Evolutionary conservation across 306 rosid species (phyloP).

Genomic region (Glycine soja): DNA sequence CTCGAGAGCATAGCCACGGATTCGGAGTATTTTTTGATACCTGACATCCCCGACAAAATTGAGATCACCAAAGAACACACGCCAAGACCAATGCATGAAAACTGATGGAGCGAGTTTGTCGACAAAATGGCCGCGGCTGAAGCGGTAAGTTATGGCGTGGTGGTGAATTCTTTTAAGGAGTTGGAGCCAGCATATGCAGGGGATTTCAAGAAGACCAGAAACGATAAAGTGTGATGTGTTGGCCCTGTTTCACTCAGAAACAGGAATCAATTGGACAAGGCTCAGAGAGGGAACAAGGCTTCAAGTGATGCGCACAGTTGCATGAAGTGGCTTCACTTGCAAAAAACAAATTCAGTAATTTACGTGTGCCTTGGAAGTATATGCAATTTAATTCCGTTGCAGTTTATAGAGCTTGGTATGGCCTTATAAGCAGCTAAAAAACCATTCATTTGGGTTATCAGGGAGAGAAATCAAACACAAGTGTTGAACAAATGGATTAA

Average conservation of each 20-base stretch:
- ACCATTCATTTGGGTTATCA: constrained; percentile 65
- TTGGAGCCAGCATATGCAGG: constrained; percentile 54
- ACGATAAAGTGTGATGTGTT: constrained; percentile 54
- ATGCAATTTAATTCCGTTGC: constrained; percentile 47
- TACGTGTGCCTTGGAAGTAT: constrained; percentile 69
- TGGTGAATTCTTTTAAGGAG: constrained; percentile 69
- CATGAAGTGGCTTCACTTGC: constrained; percentile 61
- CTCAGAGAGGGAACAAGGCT: constrained; percentile 50
- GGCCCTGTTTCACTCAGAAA: constrained; percentile 61
- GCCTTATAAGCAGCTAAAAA: constrained; percentile 58
- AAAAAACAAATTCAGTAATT: constrained; percentile 49
- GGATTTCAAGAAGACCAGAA: constrained; percentile 48
- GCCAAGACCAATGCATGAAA: background rate
- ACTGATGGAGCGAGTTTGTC: constrained; percentile 36
- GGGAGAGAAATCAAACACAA: constrained; percentile 46
- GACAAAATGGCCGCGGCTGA: constrained; percentile 57
- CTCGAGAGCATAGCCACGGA: constrained; percentile 47
- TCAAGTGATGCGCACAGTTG: constrained; percentile 45
- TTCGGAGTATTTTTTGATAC: constrained; percentile 52
- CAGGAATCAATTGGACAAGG: constrained; percentile 47
- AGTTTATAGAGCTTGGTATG: constrained; percentile 60
- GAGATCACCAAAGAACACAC: constrained; percentile 55
- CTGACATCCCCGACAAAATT: constrained; percentile 55
- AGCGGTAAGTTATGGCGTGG: constrained; percentile 50
- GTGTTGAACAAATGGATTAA: constrained; percentile 57